These are phyloP conservation scores for Fomitopsis betulina DNA, from an alignment of 1,284 basidiomycete species.

Conservation along the genomic window DNA sequence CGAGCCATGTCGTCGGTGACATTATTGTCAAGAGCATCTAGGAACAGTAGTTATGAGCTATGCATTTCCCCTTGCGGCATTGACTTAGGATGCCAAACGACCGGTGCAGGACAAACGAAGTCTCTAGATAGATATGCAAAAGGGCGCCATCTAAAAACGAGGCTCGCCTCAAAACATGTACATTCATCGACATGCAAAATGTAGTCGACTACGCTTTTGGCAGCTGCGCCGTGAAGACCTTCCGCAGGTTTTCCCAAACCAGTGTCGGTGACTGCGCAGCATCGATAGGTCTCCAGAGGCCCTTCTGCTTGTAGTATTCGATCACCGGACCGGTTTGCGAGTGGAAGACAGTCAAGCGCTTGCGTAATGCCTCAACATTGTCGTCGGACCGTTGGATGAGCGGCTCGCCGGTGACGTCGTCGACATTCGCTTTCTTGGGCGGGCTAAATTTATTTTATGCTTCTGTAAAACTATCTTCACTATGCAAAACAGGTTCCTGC, in stretches of 20 bases:
- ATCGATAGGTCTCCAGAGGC: slow-evolving; percentile 87
- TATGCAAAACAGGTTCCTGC: slow-evolving; percentile 1
- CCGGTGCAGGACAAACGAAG: neutral
- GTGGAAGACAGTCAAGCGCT: slow-evolving; percentile 87
- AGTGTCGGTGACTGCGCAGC: slow-evolving; percentile 89
- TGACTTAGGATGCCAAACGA: neutral
- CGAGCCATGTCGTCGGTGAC: too few relatives aligned
- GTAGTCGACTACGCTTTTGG: slow-evolving; percentile 14
- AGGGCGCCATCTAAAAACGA: neutral
- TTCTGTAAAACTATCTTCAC: slow-evolving; percentile 2
- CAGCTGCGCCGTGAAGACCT: slow-evolving; percentile 42
- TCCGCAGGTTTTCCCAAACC: slow-evolving; percentile 84
- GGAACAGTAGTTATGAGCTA: too few relatives aligned
- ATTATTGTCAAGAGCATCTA: too few relatives aligned
- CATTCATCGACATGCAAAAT: neutral
- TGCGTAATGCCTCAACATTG: slow-evolving; percentile 90
- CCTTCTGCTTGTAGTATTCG: slow-evolving; percentile 93
- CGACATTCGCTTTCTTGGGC: slow-evolving; percentile 91
- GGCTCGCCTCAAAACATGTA: neutral
- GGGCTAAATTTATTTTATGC: slow-evolving; percentile 50
- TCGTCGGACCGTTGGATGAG: slow-evolving; percentile 91
- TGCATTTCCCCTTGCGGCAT: neutral
- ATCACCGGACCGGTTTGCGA: slow-evolving; percentile 92
- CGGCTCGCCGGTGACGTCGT: slow-evolving; percentile 95
- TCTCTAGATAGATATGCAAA: neutral